Evolutionary conservation across 2,329 filamentous ascomycete genomes (phyloP).

Genomic region (Fusarium tuaranense): DNA sequence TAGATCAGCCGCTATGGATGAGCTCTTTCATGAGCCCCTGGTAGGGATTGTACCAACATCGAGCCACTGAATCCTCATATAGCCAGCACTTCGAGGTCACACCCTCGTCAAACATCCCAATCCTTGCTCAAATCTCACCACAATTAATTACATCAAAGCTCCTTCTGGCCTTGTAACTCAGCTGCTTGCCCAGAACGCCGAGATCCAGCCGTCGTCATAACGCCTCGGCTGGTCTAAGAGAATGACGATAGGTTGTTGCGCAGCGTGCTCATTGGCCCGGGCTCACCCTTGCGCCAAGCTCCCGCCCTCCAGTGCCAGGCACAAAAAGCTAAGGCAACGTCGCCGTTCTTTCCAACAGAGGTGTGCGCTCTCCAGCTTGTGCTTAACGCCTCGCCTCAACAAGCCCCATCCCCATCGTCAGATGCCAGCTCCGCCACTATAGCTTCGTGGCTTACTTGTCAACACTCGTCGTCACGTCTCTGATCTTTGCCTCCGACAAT

Average conservation of each 20-base stretch:
- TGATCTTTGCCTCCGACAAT: constrained; percentile 32
- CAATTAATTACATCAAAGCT: background rate
- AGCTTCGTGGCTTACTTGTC: constrained; percentile 43
- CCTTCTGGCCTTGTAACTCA: constrained; percentile 1
- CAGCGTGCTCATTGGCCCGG: constrained; percentile 34
- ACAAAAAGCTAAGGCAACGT: constrained; percentile 37
- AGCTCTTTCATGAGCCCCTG: constrained; percentile 23
- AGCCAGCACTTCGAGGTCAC: background rate
- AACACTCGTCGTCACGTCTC: constrained; percentile 38
- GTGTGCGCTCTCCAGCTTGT: constrained; percentile 24
- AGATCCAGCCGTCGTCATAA: constrained; percentile 15
- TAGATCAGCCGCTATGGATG: background rate
- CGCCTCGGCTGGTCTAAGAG: constrained; percentile 11
- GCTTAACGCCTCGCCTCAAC: constrained; percentile 40
- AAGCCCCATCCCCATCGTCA: constrained; percentile 45
- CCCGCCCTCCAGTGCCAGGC: constrained; percentile 29
- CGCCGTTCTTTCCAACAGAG: constrained; percentile 3
- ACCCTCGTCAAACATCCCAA: constrained; percentile 14
- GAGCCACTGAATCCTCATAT: constrained; percentile 18
- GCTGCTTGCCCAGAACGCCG: background rate
- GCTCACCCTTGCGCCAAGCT: constrained; percentile 37
- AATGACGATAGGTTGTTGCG: constrained; percentile 22
- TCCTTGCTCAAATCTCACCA: constrained; percentile 25
- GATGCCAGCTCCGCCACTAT: constrained; percentile 45
- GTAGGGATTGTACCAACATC: constrained; percentile 22